phyloP scores from a whole-genome alignment of 306 rosid species.

The Cicer chorassanicum region DNA sequence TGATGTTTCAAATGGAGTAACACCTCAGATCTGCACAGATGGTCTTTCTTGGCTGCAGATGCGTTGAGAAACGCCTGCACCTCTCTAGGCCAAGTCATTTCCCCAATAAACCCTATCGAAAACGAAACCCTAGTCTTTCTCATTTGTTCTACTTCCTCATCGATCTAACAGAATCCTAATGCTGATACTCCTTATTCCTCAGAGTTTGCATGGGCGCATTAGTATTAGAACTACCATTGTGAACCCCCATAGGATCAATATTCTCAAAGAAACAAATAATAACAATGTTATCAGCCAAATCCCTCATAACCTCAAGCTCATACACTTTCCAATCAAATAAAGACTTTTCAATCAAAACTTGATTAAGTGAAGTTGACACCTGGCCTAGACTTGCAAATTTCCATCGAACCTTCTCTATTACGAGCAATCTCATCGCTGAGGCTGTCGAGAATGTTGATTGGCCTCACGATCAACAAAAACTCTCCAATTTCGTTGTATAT shows the following conservation, averaged over 20 bases:
- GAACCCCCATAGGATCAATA: conserved; percentile 93
- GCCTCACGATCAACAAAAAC: conserved; percentile 72
- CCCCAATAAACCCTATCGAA: not conserved
- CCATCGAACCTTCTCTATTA: conserved; percentile 70
- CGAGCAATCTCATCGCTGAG: conserved; percentile 89
- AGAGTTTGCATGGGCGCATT: conserved; percentile 87
- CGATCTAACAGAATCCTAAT: conserved; percentile 33
- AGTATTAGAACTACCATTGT: conserved; percentile 86
- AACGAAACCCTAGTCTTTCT: not conserved
- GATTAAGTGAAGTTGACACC: conserved; percentile 77
- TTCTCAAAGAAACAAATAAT: conserved; percentile 91
- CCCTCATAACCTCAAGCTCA: conserved; percentile 96
- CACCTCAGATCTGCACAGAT: not conserved
- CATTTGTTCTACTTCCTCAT: not conserved
- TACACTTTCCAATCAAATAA: conserved; percentile 90
- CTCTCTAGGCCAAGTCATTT: not conserved
- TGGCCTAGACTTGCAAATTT: conserved; percentile 75
- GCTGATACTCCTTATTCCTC: conserved; percentile 87
- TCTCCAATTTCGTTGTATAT: conserved; percentile 59
- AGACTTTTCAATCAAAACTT: conserved; percentile 73
- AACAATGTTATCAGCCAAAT: conserved; percentile 84
- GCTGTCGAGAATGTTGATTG: conserved; percentile 75
- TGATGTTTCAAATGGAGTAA: not conserved
- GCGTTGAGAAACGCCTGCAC: not conserved
- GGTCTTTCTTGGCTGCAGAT: not conserved